phyloP scores from a whole-genome alignment of 495 filamentous ascomycete species.

The Aspergillus hancockii region DNA sequence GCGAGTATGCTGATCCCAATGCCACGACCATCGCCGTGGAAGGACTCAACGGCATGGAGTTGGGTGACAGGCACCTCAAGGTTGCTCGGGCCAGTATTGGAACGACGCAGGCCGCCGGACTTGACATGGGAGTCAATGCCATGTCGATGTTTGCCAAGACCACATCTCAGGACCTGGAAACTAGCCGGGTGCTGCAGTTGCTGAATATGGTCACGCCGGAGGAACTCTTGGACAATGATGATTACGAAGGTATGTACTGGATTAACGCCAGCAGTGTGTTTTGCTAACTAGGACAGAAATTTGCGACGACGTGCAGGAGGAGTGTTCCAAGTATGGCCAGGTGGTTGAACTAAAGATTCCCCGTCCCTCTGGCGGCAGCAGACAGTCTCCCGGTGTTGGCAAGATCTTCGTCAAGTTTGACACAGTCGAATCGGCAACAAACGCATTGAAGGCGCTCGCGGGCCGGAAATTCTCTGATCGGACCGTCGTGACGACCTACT shows the following conservation, averaged over 20 bases:
- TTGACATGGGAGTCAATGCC: constrained; percentile 95
- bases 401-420: constrained; percentile 98
- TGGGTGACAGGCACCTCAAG: constrained; percentile 83
- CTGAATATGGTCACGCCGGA: constrained; percentile 98
- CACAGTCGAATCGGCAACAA: constrained; percentile 71
- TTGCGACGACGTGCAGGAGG: constrained; percentile 84
- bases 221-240: constrained; percentile 89
- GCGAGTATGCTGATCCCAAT: constrained; percentile 81
- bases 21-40: constrained; percentile 85
- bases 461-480: constrained; percentile 93
- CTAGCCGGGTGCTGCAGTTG: constrained; percentile 80
- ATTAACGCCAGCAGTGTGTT: neutral
- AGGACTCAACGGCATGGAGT: constrained; percentile 86
- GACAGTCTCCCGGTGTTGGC: constrained; percentile 84
- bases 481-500: constrained; percentile 95
- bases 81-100: constrained; percentile 89
- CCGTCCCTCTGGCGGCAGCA: constrained; percentile 75
- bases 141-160: constrained; percentile 99
- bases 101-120: constrained; percentile 80
- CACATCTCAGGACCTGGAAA: constrained; percentile 73
- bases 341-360: constrained; percentile 88
- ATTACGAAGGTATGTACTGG: constrained; percentile 74
- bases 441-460: constrained; percentile 81
- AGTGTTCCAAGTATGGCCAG: constrained; percentile 86
- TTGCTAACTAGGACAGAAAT: constrained; percentile 65